phyloP scores from a whole-genome alignment of 768 basidiomycete genomes.

The Phaffia tasmanica region DNA sequence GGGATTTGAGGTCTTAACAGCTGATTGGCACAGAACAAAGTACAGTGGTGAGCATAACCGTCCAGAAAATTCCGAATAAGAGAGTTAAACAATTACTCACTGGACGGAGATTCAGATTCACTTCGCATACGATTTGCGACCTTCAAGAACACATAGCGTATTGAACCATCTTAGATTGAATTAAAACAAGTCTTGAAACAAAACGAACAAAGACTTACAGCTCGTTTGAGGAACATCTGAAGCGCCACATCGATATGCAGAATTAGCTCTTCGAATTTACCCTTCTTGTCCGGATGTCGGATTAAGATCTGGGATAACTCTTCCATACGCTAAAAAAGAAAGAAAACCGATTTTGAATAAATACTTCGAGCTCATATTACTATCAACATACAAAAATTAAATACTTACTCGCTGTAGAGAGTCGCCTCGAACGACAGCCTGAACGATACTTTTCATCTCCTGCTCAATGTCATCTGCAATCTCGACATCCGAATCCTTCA shows the following conservation, averaged over 20 bases:
- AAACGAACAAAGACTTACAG: no score
- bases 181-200: no score
- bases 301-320: slow-evolving; percentile 89
- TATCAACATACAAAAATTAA: background rate
- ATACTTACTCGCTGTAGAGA: slow-evolving; percentile 16
- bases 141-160: no score
- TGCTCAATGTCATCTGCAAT: slow-evolving; percentile 75
- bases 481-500: slow-evolving; percentile 41
- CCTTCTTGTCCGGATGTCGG: slow-evolving; percentile 52
- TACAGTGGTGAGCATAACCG: no score
- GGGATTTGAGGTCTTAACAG: no score
- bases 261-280: slow-evolving; percentile 22
- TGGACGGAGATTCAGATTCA: no score
- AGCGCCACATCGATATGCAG: slow-evolving; percentile 16
- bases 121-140: no score
- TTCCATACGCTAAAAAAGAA: slow-evolving; percentile 61
- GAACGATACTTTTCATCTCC: slow-evolving; percentile 59
- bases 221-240: slow-evolving; percentile 20
- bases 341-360: background rate
- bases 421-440: slow-evolving; percentile 41
- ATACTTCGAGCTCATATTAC: background rate
- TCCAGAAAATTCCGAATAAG: no score
- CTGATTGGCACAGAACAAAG: no score
- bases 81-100: no score
- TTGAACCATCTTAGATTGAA: no score